Evolutionary conservation across 2,329 filamentous ascomycete genomes (phyloP).

Genomic region (Aspergillus persii): DNA sequence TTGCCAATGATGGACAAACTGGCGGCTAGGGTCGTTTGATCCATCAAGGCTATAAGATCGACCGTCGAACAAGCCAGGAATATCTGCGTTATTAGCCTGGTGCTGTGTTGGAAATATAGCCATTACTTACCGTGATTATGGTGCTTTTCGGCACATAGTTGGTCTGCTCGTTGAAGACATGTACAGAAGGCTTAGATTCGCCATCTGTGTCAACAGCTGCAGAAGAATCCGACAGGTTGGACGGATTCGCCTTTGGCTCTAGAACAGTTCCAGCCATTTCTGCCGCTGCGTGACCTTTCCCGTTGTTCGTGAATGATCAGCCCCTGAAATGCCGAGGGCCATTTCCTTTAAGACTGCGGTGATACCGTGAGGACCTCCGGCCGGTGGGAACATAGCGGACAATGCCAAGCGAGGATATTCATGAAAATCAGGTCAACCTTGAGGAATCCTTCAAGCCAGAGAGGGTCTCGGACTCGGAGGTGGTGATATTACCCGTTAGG

Average conservation of each 20-base stretch:
- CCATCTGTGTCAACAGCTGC: not conserved
- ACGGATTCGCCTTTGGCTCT: slow-evolving; percentile 2
- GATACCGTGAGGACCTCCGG: not conserved
- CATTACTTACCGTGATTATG: slow-evolving; percentile 49
- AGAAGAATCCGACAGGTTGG: slow-evolving; percentile 2
- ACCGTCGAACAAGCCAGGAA: slow-evolving; percentile 57
- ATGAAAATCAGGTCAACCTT: not conserved
- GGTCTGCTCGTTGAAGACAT: slow-evolving; percentile 54
- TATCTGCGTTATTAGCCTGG: slow-evolving; percentile 42
- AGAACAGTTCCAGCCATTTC: slow-evolving; percentile 1
- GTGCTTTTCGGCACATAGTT: slow-evolving; percentile 53
- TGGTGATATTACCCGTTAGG: slow-evolving; percentile 1
- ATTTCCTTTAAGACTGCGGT: not conserved
- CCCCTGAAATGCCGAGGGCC: not conserved
- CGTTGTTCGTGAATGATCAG: not conserved
- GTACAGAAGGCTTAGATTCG: slow-evolving; percentile 8
- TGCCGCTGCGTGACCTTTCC: not conserved
- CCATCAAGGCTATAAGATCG: slow-evolving; percentile 56
- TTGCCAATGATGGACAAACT: slow-evolving; percentile 56
- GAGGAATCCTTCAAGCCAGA: not conserved
- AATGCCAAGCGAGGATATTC: slow-evolving; percentile 1
- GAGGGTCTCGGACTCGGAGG: not conserved
- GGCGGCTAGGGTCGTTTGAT: slow-evolving; percentile 57
- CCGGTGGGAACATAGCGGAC: not conserved
- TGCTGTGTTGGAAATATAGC: not conserved